Evolutionary conservation across 345 rosid species (phyloP), one percentile per base, ranked within the genome.

Genomic region (Ceriops zippeliana): DNA sequence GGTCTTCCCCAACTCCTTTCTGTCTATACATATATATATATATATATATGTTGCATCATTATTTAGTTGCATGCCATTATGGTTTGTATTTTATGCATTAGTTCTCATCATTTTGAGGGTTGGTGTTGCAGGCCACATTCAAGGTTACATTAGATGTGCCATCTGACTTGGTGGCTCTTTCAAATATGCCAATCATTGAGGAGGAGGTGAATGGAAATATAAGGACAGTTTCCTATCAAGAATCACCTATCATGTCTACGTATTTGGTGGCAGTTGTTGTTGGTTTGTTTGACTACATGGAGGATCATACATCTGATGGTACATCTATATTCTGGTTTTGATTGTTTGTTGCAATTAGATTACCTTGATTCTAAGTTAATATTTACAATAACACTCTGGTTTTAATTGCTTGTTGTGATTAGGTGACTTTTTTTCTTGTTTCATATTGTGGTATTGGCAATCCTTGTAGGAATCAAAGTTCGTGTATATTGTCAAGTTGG

Each of bases 211-310:
- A 87, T 73, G 99, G 96, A 27, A 65, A 69, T 61, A 9, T 80
- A 52, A 95, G 91, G 83, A 76, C 84, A 10, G 86, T 95, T 69
- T 83, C 79, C 5, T 91, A 87, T 73, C 86, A 91, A 72, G 97
- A 95, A 74, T 80, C 99, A 1, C 97, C 99, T 22, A 83, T 88
- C 60, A 95, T 95, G 97, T 95, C 99, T 21, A 95, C 97, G 6
- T 95, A 95, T 84, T 81, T 95, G 83, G 96, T 95, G 15, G 99
- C 99, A 5, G 75, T 95, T 76, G 97, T 86, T 28, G 82, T 95
- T 72, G 99, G 99, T 62, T 77, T 91, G 83, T 95, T 95, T 69
- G 96, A 91, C 77, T 88, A 84, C 52, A 81, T 91, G 42, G 99
- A 95, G 81, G 96, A 87, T 80, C 85, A 86, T 65, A 91, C 97